Conservation (phyloP, 495 filamentous ascomycete species). For the Hyphodiscus hymeniophilus region DNA sequence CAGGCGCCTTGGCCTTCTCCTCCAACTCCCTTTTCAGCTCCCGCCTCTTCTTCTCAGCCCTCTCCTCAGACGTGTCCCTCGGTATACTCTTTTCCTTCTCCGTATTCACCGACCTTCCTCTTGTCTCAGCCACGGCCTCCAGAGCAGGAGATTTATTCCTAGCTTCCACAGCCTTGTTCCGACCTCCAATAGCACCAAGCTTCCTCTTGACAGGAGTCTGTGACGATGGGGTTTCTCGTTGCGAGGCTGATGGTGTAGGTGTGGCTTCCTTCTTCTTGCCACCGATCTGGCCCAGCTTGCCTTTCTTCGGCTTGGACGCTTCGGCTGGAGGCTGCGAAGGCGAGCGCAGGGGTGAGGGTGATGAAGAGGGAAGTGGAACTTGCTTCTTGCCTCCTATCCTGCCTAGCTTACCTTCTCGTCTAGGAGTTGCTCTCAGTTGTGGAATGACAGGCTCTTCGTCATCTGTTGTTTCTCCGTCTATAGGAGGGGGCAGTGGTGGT, state of each 20-base stretch:
- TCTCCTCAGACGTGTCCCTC: conserved; percentile 42
- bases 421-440: background rate
- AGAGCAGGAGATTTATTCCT: background rate
- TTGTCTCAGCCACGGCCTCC: background rate
- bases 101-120: background rate
- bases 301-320: conserved; percentile 4
- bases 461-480: too few relatives aligned
- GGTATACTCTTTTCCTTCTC: conserved; percentile 6
- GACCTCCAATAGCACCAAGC: conserved; percentile 4
- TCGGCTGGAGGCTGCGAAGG: background rate
- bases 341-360: background rate
- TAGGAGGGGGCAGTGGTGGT: background rate
- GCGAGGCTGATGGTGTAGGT: background rate
- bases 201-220: conserved; percentile 2
- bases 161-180: background rate
- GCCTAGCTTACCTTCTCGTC: conserved; percentile 10
- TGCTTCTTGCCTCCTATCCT: conserved; percentile 16
- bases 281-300: conserved; percentile 13
- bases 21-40: conserved; percentile 59
- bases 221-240: background rate
- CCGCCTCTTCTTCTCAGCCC: conserved; percentile 52
- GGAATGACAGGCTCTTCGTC: background rate
- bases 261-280: conserved; percentile 13
- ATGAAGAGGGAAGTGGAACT: background rate
- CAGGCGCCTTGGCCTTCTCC: conserved; percentile 51